phyloP scores from a whole-genome alignment of 257 asterid genomes.

The Capsicum baccatum region DNA sequence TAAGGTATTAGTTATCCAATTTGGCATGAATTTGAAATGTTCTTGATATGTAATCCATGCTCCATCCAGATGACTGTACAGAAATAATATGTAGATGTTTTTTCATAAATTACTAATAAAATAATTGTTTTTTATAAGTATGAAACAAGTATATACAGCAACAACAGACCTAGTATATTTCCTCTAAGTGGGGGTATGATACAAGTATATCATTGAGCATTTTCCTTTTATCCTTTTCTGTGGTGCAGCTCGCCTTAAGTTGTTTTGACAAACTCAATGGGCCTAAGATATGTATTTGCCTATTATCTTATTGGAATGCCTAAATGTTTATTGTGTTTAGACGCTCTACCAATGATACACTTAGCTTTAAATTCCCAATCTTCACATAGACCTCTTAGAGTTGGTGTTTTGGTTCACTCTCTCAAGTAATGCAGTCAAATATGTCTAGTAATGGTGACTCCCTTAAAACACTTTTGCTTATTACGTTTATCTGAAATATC shows the following conservation, averaged over 20 bases:
- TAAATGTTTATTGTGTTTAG: background rate
- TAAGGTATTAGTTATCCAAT: conserved; percentile 53
- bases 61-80: background rate
- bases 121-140: background rate
- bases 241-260: background rate
- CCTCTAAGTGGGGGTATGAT: no score
- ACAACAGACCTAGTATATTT: no score
- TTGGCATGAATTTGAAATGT: background rate
- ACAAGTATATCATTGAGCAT: background rate
- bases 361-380: background rate
- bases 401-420: conserved; percentile 12
- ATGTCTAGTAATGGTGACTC: background rate
- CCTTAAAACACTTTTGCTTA: background rate
- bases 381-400: background rate
- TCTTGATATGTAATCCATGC: background rate
- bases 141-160: background rate
- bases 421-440: background rate
- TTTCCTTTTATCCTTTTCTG: background rate
- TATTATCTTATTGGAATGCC: background rate
- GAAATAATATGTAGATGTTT: background rate
- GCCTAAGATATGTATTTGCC: background rate
- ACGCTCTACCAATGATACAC: background rate
- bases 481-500: background rate
- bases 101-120: background rate
- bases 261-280: background rate